A percentile compares a stretch with the other conserved stretches of the same genome.
phyloP scores from a whole-genome alignment of 1,284 basidiomycete species.

The Leccinum cinnamomeum region DNA sequence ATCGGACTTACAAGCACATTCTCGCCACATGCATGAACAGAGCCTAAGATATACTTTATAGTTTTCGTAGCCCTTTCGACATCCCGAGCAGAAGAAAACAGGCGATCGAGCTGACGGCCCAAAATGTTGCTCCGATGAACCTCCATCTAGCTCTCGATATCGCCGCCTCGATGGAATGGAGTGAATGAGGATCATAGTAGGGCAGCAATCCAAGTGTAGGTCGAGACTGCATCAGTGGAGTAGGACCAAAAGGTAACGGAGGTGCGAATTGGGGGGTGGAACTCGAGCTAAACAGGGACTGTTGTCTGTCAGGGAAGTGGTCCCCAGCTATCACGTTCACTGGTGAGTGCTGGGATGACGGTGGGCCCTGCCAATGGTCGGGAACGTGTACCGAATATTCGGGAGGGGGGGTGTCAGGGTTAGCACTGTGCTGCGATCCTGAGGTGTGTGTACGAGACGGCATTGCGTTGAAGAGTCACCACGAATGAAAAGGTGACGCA shows the following conservation, averaged over 20 bases:
- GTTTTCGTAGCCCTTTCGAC: slow-evolving; percentile 7
- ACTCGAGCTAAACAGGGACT: slow-evolving; percentile 20
- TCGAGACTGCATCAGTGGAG: slow-evolving; percentile 39
- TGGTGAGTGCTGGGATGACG: slow-evolving; percentile 23
- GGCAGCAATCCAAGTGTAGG: slow-evolving; percentile 36
- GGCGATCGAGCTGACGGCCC: slow-evolving; percentile 40
- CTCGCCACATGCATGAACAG: neutral
- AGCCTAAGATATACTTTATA: slow-evolving; percentile 4
- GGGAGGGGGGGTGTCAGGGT: slow-evolving; percentile 33
- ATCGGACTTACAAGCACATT: neutral
- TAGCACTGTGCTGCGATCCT: slow-evolving; percentile 22
- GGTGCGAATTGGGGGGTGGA: slow-evolving; percentile 18
- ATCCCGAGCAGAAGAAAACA: slow-evolving; percentile 22
- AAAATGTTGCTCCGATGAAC: slow-evolving; percentile 44
- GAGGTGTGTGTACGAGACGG: slow-evolving; percentile 13
- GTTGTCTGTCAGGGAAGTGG: slow-evolving; percentile 16
- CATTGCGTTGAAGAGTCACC: slow-evolving; percentile 10
- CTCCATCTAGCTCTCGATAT: slow-evolving; percentile 45
- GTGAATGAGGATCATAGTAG: slow-evolving; percentile 50
- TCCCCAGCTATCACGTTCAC: slow-evolving; percentile 12
- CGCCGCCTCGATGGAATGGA: slow-evolving; percentile 44
- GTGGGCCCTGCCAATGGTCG: slow-evolving; percentile 10
- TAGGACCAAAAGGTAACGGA: slow-evolving; percentile 39
- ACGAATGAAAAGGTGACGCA: neutral
- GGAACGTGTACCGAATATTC: slow-evolving; percentile 30